These are phyloP conservation scores for Guadua angustifolia DNA, from an alignment of 176 grass and related monocot species.

Conservation along the genomic window DNA sequence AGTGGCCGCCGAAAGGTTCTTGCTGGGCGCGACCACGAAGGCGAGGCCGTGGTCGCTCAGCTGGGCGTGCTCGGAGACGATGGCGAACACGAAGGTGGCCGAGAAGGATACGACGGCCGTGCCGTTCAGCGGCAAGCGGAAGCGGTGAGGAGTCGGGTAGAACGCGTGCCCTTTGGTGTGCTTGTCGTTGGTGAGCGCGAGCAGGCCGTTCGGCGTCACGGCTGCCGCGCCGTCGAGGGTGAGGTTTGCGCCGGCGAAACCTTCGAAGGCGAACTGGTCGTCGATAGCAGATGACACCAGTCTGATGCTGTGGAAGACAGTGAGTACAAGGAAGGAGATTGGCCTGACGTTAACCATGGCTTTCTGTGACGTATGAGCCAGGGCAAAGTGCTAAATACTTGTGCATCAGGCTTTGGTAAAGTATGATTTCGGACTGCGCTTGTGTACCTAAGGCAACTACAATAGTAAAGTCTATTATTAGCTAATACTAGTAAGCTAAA, in stretches of 20 bases:
- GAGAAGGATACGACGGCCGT: slow-evolving; percentile 46
- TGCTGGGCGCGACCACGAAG: slow-evolving; percentile 54
- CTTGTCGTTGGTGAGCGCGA: slow-evolving; percentile 54
- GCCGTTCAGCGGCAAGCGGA: neutral
- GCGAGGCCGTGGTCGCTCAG: slow-evolving; percentile 58
- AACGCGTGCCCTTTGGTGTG: slow-evolving; percentile 56
- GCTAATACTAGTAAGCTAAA: no score
- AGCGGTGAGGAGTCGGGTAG: slow-evolving; percentile 31
- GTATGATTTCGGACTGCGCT: neutral
- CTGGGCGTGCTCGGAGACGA: slow-evolving; percentile 47
- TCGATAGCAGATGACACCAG: slow-evolving; percentile 20
- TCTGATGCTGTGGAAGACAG: neutral
- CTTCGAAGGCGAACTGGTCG: slow-evolving; percentile 37
- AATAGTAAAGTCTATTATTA: no score
- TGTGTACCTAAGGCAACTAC: neutral
- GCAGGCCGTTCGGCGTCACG: slow-evolving; percentile 41
- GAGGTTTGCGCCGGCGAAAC: slow-evolving; percentile 49
- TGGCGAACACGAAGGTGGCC: slow-evolving; percentile 60
- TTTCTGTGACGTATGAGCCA: neutral
- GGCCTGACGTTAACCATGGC: slow-evolving; percentile 30
- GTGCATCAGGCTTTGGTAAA: neutral
- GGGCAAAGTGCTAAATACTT: neutral
- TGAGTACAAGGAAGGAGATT: slow-evolving; percentile 27
- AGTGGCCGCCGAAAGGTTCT: slow-evolving; percentile 26
- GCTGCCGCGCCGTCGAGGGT: slow-evolving; percentile 38